Evolutionary conservation across 345 rosid species (phyloP).

Genomic region (Hypericum androsaemum): DNA sequence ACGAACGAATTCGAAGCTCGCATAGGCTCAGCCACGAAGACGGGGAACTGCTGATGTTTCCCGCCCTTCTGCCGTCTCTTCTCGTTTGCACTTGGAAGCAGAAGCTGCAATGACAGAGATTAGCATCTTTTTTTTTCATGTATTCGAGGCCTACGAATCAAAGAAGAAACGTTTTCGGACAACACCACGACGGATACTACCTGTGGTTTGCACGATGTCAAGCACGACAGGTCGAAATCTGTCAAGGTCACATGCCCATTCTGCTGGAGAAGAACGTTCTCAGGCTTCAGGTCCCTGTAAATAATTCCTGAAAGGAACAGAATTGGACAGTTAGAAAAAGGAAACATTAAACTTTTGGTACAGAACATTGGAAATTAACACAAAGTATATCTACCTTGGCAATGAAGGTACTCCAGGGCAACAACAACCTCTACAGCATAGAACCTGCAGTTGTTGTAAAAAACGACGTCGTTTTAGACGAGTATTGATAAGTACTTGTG

Average conservation of each 20-base stretch:
- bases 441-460: slow-evolving; percentile 44
- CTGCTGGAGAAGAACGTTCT: slow-evolving; percentile 66
- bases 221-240: slow-evolving; percentile 88
- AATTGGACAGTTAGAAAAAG: too few relatives aligned
- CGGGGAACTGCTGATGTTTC: slow-evolving; percentile 44
- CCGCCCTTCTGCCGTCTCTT: slow-evolving; percentile 38
- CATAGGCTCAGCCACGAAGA: slow-evolving; percentile 92
- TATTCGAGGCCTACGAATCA: too few relatives aligned
- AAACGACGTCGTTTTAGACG: slow-evolving; percentile 7
- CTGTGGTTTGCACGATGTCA: slow-evolving; percentile 94
- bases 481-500: background rate
- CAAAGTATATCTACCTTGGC: slow-evolving; percentile 46
- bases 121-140: background rate
- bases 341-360: too few relatives aligned
- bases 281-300: slow-evolving; percentile 88
- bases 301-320: slow-evolving; percentile 75
- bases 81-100: slow-evolving; percentile 49
- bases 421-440: slow-evolving; percentile 84
- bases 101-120: slow-evolving; percentile 35
- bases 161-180: too few relatives aligned
- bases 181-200: slow-evolving; percentile 19
- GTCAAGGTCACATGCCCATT: slow-evolving; percentile 75
- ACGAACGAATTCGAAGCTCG: slow-evolving; percentile 96
- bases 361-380: too few relatives aligned
- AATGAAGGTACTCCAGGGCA: slow-evolving; percentile 94